A percentile compares a stretch with the other conserved stretches of the same genome.
phyloP scores from a whole-genome alignment of 495 filamentous ascomycete genomes.

The Aspergillus bridgeri region DNA sequence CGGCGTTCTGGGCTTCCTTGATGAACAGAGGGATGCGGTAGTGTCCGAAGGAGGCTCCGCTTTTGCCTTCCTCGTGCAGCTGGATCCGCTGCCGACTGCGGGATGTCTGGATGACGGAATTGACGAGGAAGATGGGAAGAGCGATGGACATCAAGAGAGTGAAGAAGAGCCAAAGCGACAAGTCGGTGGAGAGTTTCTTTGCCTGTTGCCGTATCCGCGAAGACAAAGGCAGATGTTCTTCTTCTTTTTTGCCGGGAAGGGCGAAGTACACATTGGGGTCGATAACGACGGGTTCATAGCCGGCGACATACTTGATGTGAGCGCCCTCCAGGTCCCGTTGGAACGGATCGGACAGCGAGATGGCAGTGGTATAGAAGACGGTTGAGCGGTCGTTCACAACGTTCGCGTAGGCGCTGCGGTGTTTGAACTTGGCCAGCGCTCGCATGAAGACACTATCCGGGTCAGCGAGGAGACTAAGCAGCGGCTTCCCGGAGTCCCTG shows the following conservation, averaged over 20 bases:
- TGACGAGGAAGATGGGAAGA: constrained; percentile 65
- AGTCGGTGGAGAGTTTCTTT: constrained; percentile 28
- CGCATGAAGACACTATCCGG: constrained; percentile 81
- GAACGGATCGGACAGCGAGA: constrained; percentile 74
- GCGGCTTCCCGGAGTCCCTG: constrained; percentile 70
- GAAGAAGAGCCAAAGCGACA: constrained; percentile 62
- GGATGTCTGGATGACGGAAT: constrained; percentile 69
- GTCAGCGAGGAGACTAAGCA: constrained; percentile 80
- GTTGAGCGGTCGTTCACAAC: constrained; percentile 78
- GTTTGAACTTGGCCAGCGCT: constrained; percentile 69
- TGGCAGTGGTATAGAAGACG: constrained; percentile 75
- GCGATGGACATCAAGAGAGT: constrained; percentile 65
- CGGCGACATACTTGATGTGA: constrained; percentile 66
- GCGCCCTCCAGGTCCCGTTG: constrained; percentile 53
- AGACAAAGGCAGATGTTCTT: constrained; percentile 31
- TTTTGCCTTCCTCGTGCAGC: constrained; percentile 69
- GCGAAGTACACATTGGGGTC: constrained; percentile 60
- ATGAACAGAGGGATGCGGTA: constrained; percentile 78
- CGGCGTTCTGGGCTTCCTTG: constrained; percentile 63
- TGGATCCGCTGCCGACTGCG: constrained; percentile 69
- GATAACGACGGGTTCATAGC: constrained; percentile 73
- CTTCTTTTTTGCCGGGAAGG: constrained; percentile 30
- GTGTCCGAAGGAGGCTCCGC: constrained; percentile 56
- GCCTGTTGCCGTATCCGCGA: constrained; percentile 25
- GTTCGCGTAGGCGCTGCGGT: constrained; percentile 76